Evolutionary conservation across 176 grass and related monocot genomes (phyloP).

Genomic region (Aegilops umbellulata): DNA sequence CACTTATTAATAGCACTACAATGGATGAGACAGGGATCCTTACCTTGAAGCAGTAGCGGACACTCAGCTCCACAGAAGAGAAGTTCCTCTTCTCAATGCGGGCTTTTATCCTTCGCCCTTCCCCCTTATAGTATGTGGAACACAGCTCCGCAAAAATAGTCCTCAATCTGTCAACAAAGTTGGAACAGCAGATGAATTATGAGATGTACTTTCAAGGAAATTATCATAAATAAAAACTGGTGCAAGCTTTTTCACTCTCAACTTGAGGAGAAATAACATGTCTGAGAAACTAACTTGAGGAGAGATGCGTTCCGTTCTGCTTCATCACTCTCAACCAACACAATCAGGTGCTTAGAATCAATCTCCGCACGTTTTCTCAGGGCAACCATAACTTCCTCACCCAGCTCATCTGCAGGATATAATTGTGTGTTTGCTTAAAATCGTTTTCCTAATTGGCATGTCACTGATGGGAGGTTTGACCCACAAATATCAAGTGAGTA

Average conservation of each 20-base stretch:
- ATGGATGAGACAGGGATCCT: slow-evolving; percentile 23
- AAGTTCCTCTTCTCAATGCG: slow-evolving; percentile 92
- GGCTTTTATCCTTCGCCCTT: slow-evolving; percentile 74
- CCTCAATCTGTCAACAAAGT: slow-evolving; percentile 47
- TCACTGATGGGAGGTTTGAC: slow-evolving; percentile 9
- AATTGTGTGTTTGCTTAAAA: slow-evolving; percentile 16
- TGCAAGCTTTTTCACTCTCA: background rate
- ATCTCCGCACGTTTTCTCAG: slow-evolving; percentile 92
- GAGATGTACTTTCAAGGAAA: slow-evolving; percentile 7
- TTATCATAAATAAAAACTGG: background rate
- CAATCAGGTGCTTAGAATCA: slow-evolving; percentile 73
- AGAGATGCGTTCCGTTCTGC: slow-evolving; percentile 73
- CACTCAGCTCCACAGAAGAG: slow-evolving; percentile 75
- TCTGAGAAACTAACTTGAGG: slow-evolving; percentile 54
- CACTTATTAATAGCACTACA: slow-evolving; percentile 4
- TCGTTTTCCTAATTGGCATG: background rate
- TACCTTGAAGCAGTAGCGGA: slow-evolving; percentile 92
- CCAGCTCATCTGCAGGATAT: slow-evolving; percentile 69
- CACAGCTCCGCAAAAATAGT: slow-evolving; percentile 78
- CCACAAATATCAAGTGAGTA: background rate
- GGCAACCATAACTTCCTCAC: slow-evolving; percentile 76
- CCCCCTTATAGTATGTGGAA: slow-evolving; percentile 85
- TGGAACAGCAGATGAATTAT: background rate
- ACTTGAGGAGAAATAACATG: background rate
- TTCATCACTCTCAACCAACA: slow-evolving; percentile 74